Conservation (phyloP, 805 yeast genomes). For the Nakazawaea sp. region DNA sequence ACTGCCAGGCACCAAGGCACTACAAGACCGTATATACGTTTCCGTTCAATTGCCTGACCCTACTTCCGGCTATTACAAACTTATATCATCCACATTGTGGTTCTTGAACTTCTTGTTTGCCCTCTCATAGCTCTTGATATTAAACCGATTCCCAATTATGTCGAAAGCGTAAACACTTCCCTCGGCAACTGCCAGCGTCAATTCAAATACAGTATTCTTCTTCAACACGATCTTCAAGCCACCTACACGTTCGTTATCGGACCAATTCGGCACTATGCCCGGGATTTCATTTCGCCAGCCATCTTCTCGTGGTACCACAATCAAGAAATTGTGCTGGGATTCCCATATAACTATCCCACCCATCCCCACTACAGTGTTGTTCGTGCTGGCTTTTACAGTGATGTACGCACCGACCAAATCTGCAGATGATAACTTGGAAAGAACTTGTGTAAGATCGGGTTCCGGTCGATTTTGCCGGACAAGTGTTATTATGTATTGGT, state of each 20-base stretch:
- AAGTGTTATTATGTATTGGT: slow-evolving; percentile 54
- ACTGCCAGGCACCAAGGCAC: too few relatives aligned
- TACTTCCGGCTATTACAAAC: neutral
- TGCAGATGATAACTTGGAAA: slow-evolving; percentile 62
- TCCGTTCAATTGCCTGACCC: too few relatives aligned
- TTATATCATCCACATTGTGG: slow-evolving; percentile 59
- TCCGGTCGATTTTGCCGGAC: slow-evolving; percentile 28
- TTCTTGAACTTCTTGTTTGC: slow-evolving; percentile 81
- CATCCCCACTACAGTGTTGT: slow-evolving; percentile 50
- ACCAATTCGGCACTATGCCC: slow-evolving; percentile 7
- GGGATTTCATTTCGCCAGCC: slow-evolving; percentile 28
- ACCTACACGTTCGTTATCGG: slow-evolving; percentile 35
- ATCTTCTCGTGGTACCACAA: slow-evolving; percentile 42
- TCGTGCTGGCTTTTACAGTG: slow-evolving; percentile 50
- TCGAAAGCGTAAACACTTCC: slow-evolving; percentile 46
- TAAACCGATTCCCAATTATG: slow-evolving; percentile 73
- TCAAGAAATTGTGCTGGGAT: slow-evolving; percentile 61
- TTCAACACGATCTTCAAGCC: slow-evolving; percentile 66
- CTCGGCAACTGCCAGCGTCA: slow-evolving; percentile 34
- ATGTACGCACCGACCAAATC: slow-evolving; percentile 77
- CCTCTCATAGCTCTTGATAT: slow-evolving; percentile 70
- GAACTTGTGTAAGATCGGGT: slow-evolving; percentile 21
- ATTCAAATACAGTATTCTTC: slow-evolving; percentile 54
- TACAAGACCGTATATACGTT: too few relatives aligned
- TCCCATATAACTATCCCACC: slow-evolving; percentile 83